Evolutionary conservation across 345 rosid species (phyloP), one percentile per base, ranked within the genome.

Genomic region (Cardiospermum halicacabum): DNA sequence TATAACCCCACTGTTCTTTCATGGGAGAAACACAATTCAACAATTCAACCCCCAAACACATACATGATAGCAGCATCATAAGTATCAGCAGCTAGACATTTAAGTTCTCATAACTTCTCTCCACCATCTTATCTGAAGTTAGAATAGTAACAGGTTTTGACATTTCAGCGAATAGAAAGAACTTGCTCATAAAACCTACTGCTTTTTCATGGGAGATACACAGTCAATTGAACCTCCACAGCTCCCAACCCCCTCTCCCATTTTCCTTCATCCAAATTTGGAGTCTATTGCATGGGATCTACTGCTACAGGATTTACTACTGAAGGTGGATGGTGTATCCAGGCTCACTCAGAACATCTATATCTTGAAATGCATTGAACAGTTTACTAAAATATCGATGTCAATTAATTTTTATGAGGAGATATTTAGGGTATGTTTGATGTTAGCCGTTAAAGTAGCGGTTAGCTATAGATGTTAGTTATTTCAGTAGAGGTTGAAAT

Each of bases 281-380:
- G 34, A 53, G 48, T 53, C 48, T 48, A 49, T 36, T 15, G 49
- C 64, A n/a, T n/a, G n/a, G n/a, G n/a, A n/a, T n/a, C n/a, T n/a
- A n/a, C n/a, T n/a, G n/a, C 25, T 4, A 15, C 37, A 60, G 53
- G 12, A 31, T 28, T 56, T 56, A 30, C 34, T 18, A 56, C 25
- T 5, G 22, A 18, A 31, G 54, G 3, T 48, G 30, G 26, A 18
- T 39, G 50, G 53, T 37, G 6, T 9, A 13, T 64, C 53, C 57
- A 51, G 10, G 21, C 51, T 51, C 25, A 12, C 9, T 36, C 37
- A 11, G 31, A 16, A 22, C 15, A 58, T 58, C 21, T 34, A 18
- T 22, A 15, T 56, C 59, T 18, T 8, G 49, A 16, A n/a, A 43
- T 5, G n/a, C n/a, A n/a, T n/a, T n/a, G n/a, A n/a, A n/a, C 15